Conservation (phyloP, 768 basidiomycete species). For the Agrocybe pediades region DNA sequence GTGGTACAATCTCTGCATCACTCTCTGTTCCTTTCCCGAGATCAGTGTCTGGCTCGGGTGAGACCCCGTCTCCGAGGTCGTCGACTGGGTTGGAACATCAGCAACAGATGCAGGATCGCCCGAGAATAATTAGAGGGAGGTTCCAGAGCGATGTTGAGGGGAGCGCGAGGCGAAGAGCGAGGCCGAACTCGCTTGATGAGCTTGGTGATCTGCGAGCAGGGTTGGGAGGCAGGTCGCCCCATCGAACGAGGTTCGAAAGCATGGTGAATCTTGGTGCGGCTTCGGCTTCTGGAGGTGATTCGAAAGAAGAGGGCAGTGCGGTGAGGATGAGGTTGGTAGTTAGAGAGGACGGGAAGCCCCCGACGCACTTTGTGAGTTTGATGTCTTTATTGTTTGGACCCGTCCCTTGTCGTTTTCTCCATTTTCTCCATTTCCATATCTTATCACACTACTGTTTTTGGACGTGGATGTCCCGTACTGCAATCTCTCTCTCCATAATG, state of each 20-base stretch:
- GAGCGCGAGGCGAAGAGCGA: slow-evolving; percentile 47
- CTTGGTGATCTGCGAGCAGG: slow-evolving; percentile 35
- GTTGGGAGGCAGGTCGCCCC: slow-evolving; percentile 32
- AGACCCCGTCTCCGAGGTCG: slow-evolving; percentile 39
- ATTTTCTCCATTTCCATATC: neutral
- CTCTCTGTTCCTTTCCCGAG: slow-evolving; percentile 66
- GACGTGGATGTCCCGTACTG: neutral
- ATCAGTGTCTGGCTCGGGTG: slow-evolving; percentile 40
- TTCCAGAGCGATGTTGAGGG: slow-evolving; percentile 79
- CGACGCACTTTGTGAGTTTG: slow-evolving; percentile 80
- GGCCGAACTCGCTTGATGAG: slow-evolving; percentile 73
- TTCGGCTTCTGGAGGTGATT: slow-evolving; percentile 53
- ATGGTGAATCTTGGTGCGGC: slow-evolving; percentile 64
- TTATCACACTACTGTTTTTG: neutral
- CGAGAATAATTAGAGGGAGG: slow-evolving; percentile 55
- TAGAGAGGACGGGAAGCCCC: slow-evolving; percentile 77
- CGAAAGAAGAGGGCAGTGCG: slow-evolving; percentile 63
- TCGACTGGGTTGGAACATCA: slow-evolving; percentile 24
- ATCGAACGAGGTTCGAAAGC: slow-evolving; percentile 70
- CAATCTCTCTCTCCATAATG: neutral
- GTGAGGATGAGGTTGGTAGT: slow-evolving; percentile 73
- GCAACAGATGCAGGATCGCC: slow-evolving; percentile 28
- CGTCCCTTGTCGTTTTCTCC: neutral
- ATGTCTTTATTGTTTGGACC: slow-evolving; percentile 7
- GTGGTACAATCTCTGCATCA: neutral